Conservation (phyloP, 176 grass and related monocot species). For the bread wheat (Triticum aestivum) region DNA sequence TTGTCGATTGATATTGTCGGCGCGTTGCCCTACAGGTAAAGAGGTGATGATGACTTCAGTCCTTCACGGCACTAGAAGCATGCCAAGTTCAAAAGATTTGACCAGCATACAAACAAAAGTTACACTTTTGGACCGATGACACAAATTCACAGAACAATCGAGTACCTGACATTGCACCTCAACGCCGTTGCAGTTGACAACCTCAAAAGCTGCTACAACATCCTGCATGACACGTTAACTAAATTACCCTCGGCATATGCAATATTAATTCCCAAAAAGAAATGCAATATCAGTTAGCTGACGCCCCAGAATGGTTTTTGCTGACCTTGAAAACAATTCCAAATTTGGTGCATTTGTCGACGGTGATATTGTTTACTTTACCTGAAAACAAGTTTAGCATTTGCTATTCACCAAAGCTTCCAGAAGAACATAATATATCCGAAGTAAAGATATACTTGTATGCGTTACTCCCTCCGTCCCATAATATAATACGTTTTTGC, state of each 20-base stretch:
- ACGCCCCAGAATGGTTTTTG: background rate
- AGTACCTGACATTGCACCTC: conserved; percentile 98
- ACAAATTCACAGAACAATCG: conserved; percentile 8
- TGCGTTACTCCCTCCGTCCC: no score
- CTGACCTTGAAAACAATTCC: conserved; percentile 88
- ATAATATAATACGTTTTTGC: no score
- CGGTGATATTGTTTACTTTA: conserved; percentile 99
- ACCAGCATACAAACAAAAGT: conserved; percentile 4
- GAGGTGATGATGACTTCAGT: background rate
- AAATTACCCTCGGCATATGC: conserved; percentile 22
- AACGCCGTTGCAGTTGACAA: conserved; percentile 92
- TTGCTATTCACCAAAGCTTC: conserved; percentile 18
- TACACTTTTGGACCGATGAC: background rate
- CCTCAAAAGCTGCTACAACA: conserved; percentile 96
- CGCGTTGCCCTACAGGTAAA: conserved; percentile 64
- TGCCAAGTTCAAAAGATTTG: background rate
- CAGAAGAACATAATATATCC: background rate
- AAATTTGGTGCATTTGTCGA: conserved; percentile 96
- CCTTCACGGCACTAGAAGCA: background rate
- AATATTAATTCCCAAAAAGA: background rate
- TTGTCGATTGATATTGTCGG: conserved; percentile 96
- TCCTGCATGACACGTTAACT: conserved; percentile 62
- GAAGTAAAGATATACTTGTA: conserved; percentile 23
- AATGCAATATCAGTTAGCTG: background rate
- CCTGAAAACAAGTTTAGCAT: conserved; percentile 51